These are phyloP conservation scores for Pythium folliculosum DNA, from an alignment of 352 stramenopile species.

Conservation along the genomic window DNA sequence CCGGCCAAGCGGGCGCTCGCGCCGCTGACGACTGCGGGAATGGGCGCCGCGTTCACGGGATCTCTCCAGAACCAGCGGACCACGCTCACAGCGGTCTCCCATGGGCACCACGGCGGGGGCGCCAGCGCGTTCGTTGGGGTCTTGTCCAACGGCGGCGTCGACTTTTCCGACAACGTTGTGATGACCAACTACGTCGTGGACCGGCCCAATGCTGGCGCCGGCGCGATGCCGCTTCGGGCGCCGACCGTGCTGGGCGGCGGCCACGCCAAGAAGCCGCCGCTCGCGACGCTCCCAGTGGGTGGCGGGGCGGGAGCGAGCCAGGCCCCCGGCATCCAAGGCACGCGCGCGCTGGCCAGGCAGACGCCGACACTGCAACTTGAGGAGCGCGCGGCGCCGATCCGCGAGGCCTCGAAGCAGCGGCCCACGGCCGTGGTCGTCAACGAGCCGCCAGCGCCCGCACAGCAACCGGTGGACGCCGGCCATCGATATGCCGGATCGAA, in stretches of 20 bases:
- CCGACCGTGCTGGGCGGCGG: constrained; percentile 2
- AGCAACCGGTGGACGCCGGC: background rate
- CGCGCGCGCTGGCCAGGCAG: background rate
- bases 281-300: background rate
- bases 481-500: constrained; percentile 7
- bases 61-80: background rate
- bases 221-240: background rate
- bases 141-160: background rate
- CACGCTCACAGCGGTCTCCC: background rate
- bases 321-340: background rate
- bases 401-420: background rate
- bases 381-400: too few relatives aligned
- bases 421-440: constrained; percentile 4
- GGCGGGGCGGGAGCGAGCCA: background rate
- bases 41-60: background rate
- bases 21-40: background rate
- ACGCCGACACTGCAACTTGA: background rate
- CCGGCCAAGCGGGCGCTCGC: constrained; percentile 1
- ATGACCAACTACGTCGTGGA: constrained; percentile 27
- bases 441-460: background rate
- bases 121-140: background rate
- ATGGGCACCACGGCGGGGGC: background rate
- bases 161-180: constrained; percentile 28
- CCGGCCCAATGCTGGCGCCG: background rate
- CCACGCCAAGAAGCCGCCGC: background rate